phyloP scores from a whole-genome alignment of 2,329 filamentous ascomycete genomes.

The Chaetoscypha palmicola region DNA sequence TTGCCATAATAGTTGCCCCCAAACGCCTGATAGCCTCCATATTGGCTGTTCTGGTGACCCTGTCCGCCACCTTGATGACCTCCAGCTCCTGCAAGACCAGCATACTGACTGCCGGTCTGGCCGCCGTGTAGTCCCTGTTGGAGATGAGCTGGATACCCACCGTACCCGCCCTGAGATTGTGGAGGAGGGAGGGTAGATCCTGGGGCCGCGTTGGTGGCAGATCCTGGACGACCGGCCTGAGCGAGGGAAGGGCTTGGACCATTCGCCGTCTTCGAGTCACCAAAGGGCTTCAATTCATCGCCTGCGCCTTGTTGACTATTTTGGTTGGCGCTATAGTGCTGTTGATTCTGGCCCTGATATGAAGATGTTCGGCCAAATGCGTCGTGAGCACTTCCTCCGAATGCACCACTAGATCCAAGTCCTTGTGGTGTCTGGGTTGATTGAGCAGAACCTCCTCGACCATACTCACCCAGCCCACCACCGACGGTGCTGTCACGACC shows the following conservation, averaged over 20 bases:
- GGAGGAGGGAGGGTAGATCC: conserved; percentile 31
- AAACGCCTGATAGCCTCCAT: conserved; percentile 38
- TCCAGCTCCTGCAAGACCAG: conserved; percentile 41
- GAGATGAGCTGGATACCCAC: conserved; percentile 31
- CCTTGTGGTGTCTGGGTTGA: conserved; percentile 29
- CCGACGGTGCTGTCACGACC: conserved; percentile 31
- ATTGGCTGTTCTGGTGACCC: conserved; percentile 37
- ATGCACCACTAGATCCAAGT: conserved; percentile 28
- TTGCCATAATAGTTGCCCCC: conserved; percentile 35
- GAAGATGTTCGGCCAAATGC: conserved; percentile 30
- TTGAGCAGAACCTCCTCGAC: conserved; percentile 30
- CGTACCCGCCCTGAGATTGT: conserved; percentile 30
- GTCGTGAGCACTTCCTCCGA: conserved; percentile 29
- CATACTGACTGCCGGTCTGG: conserved; percentile 31
- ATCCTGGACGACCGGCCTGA: conserved; percentile 32
- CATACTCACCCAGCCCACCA: conserved; percentile 31
- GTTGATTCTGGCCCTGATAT: conserved; percentile 31
- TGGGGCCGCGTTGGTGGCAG: conserved; percentile 31
- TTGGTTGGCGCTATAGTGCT: conserved; percentile 28
- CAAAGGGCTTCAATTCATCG: conserved; percentile 33
- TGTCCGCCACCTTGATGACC: conserved; percentile 38
- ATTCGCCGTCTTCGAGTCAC: conserved; percentile 30
- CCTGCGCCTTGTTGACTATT: conserved; percentile 26
- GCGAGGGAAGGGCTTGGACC: conserved; percentile 32
- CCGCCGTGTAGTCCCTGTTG: conserved; percentile 31